Evolutionary conservation across 129 eudicot genomes (phyloP).

Genomic region (Pittosporum tobira): DNA sequence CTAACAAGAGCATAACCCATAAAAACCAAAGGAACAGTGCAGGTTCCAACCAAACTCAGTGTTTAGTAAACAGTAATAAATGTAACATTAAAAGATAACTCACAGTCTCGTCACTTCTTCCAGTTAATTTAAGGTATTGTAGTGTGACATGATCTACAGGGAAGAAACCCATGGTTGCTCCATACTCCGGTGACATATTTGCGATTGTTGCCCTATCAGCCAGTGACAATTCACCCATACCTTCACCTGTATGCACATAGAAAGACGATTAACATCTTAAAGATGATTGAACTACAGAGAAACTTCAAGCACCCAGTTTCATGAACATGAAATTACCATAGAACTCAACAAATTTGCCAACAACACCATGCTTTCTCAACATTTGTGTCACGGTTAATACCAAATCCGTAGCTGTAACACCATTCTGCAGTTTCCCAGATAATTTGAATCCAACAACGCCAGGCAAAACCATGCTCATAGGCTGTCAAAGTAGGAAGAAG

Average conservation of each 20-base stretch:
- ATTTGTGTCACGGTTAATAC: not conserved
- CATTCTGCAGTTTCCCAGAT: not conserved
- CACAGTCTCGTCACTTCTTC: slow-evolving; percentile 22
- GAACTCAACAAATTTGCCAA: slow-evolving; percentile 2
- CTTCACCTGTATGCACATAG: slow-evolving; percentile 8
- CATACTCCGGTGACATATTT: no score
- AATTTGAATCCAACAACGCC: not conserved
- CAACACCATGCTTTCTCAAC: not conserved
- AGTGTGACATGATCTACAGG: slow-evolving; percentile 20
- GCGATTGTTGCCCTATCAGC: no score
- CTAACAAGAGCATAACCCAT: not conserved
- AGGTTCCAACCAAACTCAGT: no score
- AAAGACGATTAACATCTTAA: not conserved
- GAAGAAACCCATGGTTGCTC: slow-evolving; percentile 29
- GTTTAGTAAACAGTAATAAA: no score
- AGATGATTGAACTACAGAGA: not conserved
- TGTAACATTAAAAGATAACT: no score
- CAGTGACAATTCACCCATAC: no score
- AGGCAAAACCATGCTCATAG: not conserved
- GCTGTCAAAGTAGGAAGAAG: no score
- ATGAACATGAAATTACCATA: no score
- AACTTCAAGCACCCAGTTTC: no score
- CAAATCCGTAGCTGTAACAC: not conserved
- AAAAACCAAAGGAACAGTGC: no score
- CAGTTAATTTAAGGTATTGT: slow-evolving; percentile 16